phyloP scores from a whole-genome alignment of 352 stramenopile genomes.

The Heterotrichella gracilis region DNA sequence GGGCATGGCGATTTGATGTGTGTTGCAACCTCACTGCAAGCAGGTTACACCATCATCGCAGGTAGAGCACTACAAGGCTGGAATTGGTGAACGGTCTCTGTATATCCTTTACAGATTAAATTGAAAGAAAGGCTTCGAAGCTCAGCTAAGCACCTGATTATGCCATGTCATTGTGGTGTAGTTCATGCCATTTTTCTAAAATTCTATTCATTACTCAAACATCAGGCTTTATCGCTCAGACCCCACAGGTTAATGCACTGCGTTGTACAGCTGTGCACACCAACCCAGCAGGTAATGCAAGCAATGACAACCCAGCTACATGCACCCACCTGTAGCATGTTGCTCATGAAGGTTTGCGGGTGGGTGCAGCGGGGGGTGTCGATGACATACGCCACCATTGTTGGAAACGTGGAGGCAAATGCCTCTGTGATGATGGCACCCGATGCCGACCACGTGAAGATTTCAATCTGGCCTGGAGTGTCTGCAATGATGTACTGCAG shows the following conservation, averaged over 20 bases:
- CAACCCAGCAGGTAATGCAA: background rate
- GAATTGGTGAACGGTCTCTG: too few species aligned
- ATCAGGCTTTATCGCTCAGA: background rate
- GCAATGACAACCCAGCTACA: constrained; percentile 11
- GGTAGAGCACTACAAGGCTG: too few species aligned
- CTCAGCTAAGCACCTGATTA: too few species aligned
- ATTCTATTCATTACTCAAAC: background rate
- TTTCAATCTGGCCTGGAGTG: constrained; percentile 91
- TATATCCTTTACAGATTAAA: too few species aligned
- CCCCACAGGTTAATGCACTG: background rate
- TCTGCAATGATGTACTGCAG: constrained; percentile 80
- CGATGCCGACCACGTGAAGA: constrained; percentile 95
- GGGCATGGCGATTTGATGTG: background rate
- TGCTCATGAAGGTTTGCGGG: constrained; percentile 96
- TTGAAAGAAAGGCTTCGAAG: too few species aligned
- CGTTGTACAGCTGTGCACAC: background rate
- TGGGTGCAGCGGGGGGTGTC: constrained; percentile 72
- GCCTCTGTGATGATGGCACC: constrained; percentile 85
- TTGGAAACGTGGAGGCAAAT: constrained; percentile 73
- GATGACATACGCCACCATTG: constrained; percentile 78
- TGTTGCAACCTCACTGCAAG: background rate
- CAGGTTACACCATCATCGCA: background rate
- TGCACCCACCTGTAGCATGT: too few species aligned
- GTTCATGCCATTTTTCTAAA: background rate
- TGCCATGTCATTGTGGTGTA: too few species aligned